Percentiles rank a stretch among this genome's conserved stretches.
These are phyloP conservation scores for Chrysanthemum lavandulifolium DNA, from an alignment of 129 eudicot species.

Conservation along the genomic window DNA sequence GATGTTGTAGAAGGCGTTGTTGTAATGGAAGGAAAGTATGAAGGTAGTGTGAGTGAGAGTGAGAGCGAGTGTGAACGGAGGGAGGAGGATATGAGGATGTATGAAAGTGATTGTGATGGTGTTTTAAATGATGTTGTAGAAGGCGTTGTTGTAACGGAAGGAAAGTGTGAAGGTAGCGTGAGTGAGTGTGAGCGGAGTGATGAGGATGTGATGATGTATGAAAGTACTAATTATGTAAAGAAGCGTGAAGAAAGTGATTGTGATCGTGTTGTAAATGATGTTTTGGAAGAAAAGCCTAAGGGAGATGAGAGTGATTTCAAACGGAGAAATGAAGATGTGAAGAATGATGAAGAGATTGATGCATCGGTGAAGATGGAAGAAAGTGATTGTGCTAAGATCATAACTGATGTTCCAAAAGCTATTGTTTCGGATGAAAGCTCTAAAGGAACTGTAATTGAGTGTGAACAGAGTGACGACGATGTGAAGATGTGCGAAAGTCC, in stretches of 20 bases:
- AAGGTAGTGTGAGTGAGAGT: too few species aligned
- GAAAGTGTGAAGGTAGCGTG: too few species aligned
- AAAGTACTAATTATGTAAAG: background rate
- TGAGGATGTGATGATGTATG: background rate
- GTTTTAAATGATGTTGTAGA: too few species aligned
- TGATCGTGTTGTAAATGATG: too few species aligned
- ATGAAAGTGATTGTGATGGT: background rate
- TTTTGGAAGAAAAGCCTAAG: background rate
- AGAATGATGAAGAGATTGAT: background rate
- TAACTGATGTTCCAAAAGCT: slow-evolving; percentile 1
- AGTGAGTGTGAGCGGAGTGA: too few species aligned
- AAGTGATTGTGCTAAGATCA: background rate
- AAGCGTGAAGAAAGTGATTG: too few species aligned
- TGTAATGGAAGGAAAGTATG: too few species aligned
- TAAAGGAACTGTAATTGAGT: slow-evolving; percentile 3
- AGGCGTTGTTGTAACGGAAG: too few species aligned
- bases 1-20: background rate
- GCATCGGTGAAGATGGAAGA: too few species aligned
- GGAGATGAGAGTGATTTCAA: background rate
- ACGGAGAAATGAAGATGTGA: too few species aligned
- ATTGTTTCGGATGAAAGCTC: slow-evolving; percentile 15
- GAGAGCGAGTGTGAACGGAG: too few species aligned
- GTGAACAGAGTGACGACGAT: slow-evolving; percentile 5
- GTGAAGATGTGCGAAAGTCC: background rate
- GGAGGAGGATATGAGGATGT: too few species aligned